Conservation (phyloP, 2,329 filamentous ascomycete genomes). For the Hirsutella thompsonii region DNA sequence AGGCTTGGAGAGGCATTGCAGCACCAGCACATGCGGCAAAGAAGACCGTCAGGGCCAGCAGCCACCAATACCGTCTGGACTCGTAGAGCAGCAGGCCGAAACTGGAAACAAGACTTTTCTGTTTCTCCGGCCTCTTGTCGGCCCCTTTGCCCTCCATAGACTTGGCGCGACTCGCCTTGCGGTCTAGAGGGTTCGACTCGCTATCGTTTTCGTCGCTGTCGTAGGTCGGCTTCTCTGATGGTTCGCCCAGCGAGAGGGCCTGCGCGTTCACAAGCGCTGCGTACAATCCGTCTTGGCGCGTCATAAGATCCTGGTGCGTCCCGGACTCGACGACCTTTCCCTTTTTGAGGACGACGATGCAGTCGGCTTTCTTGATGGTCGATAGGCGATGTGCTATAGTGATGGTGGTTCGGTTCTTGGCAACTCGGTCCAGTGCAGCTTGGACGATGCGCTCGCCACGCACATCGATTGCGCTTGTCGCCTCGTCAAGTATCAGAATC, state of each 20-base stretch:
- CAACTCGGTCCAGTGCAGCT: slow-evolving; percentile 47
- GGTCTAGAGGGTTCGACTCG: slow-evolving; percentile 23
- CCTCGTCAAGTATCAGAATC: slow-evolving; percentile 66
- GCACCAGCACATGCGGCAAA: slow-evolving; percentile 30
- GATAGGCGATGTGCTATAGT: slow-evolving; percentile 64
- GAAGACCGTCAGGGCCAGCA: slow-evolving; percentile 36
- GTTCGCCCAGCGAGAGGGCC: slow-evolving; percentile 39
- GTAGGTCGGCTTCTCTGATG: slow-evolving; percentile 20
- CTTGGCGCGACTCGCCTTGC: slow-evolving; percentile 31
- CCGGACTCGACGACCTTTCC: slow-evolving; percentile 63
- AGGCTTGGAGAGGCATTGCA: slow-evolving; percentile 37
- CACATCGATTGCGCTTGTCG: slow-evolving; percentile 53
- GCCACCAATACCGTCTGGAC: slow-evolving; percentile 35
- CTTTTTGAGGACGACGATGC: slow-evolving; percentile 63
- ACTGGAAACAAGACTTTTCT: slow-evolving; percentile 34
- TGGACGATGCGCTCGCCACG: slow-evolving; percentile 49
- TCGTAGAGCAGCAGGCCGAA: slow-evolving; percentile 46
- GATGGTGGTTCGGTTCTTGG: slow-evolving; percentile 53
- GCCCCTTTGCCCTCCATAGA: slow-evolving; percentile 17
- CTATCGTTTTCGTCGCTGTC: slow-evolving; percentile 24
- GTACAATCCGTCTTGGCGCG: slow-evolving; percentile 49
- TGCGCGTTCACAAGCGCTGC: slow-evolving; percentile 53
- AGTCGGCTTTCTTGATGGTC: slow-evolving; percentile 65
- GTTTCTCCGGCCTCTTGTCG: slow-evolving; percentile 12
- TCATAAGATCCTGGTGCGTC: slow-evolving; percentile 59